Conservation (phyloP, 1,139 yeast species). For the Diutina mesorugosa region DNA sequence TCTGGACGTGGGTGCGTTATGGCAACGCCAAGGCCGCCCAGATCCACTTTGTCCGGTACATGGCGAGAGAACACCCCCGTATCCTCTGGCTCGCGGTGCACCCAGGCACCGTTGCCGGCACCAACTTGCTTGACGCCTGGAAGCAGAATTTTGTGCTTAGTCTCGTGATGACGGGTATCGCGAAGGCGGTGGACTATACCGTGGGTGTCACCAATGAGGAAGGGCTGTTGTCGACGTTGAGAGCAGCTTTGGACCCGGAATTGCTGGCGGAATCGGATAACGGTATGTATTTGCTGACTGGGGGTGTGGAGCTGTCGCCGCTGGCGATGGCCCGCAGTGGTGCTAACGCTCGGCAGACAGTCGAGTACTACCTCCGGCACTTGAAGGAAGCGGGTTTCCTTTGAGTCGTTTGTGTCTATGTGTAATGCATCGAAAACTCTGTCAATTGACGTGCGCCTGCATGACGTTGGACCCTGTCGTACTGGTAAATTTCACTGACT, state of each 20-base stretch:
- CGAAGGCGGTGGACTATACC: slow-evolving; percentile 5
- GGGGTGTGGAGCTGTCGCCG: slow-evolving; percentile 18
- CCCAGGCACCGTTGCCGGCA: slow-evolving; percentile 28
- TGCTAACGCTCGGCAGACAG: background rate
- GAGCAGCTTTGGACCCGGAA: slow-evolving; percentile 20
- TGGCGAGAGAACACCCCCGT: slow-evolving; percentile 18
- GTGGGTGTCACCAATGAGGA: slow-evolving; percentile 16
- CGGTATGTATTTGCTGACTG: slow-evolving; percentile 23
- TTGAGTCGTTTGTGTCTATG: no score
- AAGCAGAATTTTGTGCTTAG: slow-evolving; percentile 15
- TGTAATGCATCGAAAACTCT: no score
- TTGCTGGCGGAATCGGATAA: slow-evolving; percentile 14
- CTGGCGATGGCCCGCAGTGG: slow-evolving; percentile 13
- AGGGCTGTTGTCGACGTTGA: slow-evolving; percentile 22
- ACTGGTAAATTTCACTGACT: no score
- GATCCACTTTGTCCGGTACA: slow-evolving; percentile 18
- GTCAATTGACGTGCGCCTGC: no score
- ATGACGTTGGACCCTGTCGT: no score
- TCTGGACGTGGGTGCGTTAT: slow-evolving; percentile 21
- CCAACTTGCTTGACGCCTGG: slow-evolving; percentile 22
- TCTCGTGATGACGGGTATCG: slow-evolving; percentile 9
- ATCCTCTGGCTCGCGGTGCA: slow-evolving; percentile 23
- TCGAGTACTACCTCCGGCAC: background rate
- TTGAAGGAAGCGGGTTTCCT: background rate
- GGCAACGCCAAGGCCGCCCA: slow-evolving; percentile 21